Percentiles rank a stretch among this genome's conserved stretches.
Conservation (phyloP, 164 flowering plant genomes). For the Tetracentron sinense region DNA sequence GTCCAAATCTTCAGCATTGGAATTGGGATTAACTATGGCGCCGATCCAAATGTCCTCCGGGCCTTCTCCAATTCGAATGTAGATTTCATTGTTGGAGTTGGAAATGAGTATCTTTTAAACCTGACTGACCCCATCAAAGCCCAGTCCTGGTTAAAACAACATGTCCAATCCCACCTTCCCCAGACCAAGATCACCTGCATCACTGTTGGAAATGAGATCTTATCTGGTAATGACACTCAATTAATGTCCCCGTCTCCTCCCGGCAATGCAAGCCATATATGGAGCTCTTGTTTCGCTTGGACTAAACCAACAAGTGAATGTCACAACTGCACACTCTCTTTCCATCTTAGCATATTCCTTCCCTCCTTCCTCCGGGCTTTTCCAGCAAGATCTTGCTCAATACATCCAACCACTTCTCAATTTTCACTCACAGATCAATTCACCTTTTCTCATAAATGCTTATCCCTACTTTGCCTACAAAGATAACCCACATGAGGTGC, state of each 20-base stretch:
- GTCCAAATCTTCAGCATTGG: slow-evolving; percentile 27
- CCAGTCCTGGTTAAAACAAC: slow-evolving; percentile 49
- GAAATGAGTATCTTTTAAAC: slow-evolving; percentile 45
- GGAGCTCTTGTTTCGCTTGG: slow-evolving; percentile 51
- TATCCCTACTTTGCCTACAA: slow-evolving; percentile 93
- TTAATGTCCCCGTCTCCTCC: slow-evolving; percentile 41
- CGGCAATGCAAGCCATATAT: slow-evolving; percentile 73
- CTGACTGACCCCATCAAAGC: slow-evolving; percentile 57
- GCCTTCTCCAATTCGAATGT: slow-evolving; percentile 66
- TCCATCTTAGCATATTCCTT: slow-evolving; percentile 49
- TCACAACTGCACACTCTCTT: slow-evolving; percentile 77
- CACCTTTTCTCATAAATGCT: slow-evolving; percentile 83
- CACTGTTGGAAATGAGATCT: slow-evolving; percentile 72
- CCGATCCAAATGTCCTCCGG: slow-evolving; percentile 62
- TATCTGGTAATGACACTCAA: slow-evolving; percentile 33
- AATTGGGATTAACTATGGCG: slow-evolving; percentile 78
- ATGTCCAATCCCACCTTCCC: slow-evolving; percentile 46
- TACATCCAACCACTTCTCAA: slow-evolving; percentile 55
- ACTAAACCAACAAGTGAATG: slow-evolving; percentile 44
- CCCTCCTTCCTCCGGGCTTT: slow-evolving; percentile 84
- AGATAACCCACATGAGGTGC: slow-evolving; percentile 42
- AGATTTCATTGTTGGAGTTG: slow-evolving; percentile 61
- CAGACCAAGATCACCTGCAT: slow-evolving; percentile 59
- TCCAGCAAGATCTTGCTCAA: slow-evolving; percentile 40
- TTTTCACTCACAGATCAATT: slow-evolving; percentile 56